Evolutionary conservation across 2,329 filamentous ascomycete species (phyloP).

Genomic region (Neocucurbitaria cava): DNA sequence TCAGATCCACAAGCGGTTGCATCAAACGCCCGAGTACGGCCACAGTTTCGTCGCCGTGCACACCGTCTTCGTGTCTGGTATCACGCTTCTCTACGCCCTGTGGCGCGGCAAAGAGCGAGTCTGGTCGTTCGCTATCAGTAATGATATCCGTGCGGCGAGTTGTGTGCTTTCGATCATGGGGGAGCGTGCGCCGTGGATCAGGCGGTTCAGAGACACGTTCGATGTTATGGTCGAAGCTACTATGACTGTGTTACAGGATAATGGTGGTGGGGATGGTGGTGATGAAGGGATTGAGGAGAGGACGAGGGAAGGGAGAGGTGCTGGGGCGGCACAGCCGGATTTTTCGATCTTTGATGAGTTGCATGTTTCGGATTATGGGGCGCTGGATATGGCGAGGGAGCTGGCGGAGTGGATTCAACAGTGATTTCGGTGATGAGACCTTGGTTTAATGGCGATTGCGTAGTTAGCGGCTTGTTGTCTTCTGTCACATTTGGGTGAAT

Average conservation of each 20-base stretch:
- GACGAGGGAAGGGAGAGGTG: not conserved
- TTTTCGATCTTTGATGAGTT: conserved; percentile 16
- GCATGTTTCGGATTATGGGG: conserved; percentile 7
- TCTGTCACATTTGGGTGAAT: no score
- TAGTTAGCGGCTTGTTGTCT: not conserved
- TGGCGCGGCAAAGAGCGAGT: conserved; percentile 55
- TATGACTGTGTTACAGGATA: conserved; percentile 13
- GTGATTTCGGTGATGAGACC: no score
- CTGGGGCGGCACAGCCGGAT: not conserved
- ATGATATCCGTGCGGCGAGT: conserved; percentile 59
- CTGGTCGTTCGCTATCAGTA: conserved; percentile 58
- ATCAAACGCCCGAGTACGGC: conserved; percentile 51
- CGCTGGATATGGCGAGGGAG: conserved; percentile 15
- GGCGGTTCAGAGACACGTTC: conserved; percentile 17
- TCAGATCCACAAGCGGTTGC: conserved; percentile 53
- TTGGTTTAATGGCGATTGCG: not conserved
- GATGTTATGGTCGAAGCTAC: conserved; percentile 21
- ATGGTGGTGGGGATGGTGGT: not conserved
- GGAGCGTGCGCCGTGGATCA: conserved; percentile 49
- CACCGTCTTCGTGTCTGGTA: conserved; percentile 53
- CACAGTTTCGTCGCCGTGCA: conserved; percentile 55
- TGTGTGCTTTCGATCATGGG: conserved; percentile 59
- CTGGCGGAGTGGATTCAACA: conserved; percentile 8
- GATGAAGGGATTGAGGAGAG: not conserved
- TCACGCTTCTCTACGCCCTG: conserved; percentile 50